Evolutionary conservation across 139 green algal genomes (phyloP), one percentile per base, ranked within the genome.

Genomic region (Edaphochlamys debaryana): DNA sequence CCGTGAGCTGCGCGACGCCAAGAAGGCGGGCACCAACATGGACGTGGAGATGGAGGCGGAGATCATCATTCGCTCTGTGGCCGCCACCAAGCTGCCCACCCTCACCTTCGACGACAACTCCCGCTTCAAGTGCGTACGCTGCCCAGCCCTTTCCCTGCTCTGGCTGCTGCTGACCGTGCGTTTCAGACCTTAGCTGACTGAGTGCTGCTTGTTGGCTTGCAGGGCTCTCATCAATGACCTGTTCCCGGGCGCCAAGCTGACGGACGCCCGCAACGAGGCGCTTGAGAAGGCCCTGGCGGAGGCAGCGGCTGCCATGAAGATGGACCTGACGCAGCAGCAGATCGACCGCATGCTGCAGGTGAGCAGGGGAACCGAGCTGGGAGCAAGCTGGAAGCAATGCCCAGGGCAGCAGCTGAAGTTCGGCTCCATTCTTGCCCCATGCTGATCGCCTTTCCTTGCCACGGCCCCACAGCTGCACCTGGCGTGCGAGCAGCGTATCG

Each of bases 391-490:
- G n/a, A n/a, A n/a, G n/a, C n/a, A n/a, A n/a, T n/a, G n/a, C n/a
- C n/a, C n/a, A n/a, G n/a, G n/a, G n/a, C n/a, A n/a, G n/a, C n/a
- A n/a, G n/a, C n/a, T n/a, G n/a, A n/a, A n/a, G n/a, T n/a, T n/a
- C n/a, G n/a, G n/a, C n/a, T n/a, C n/a, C n/a, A n/a, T n/a, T n/a
- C n/a, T n/a, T n/a, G n/a, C n/a, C n/a, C n/a, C n/a, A n/a, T n/a
- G n/a, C n/a, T n/a, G n/a, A n/a, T n/a, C n/a, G n/a, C n/a, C n/a
- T n/a, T n/a, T n/a, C n/a, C n/a, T n/a, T n/a, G n/a, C n/a, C n/a
- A n/a, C n/a, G n/a, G n/a, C n/a, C 36, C 69, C 93, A 63, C 93
- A 96, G 93, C 85, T 97, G 67, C 92, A 96, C 87, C 81, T 94
- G 34, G 93, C 94, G 15, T 95, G 88, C 70, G 87, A 93, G 88